Evolutionary conservation across 805 yeast genomes (phyloP).

Genomic region (Pichia pseudocactophila): DNA sequence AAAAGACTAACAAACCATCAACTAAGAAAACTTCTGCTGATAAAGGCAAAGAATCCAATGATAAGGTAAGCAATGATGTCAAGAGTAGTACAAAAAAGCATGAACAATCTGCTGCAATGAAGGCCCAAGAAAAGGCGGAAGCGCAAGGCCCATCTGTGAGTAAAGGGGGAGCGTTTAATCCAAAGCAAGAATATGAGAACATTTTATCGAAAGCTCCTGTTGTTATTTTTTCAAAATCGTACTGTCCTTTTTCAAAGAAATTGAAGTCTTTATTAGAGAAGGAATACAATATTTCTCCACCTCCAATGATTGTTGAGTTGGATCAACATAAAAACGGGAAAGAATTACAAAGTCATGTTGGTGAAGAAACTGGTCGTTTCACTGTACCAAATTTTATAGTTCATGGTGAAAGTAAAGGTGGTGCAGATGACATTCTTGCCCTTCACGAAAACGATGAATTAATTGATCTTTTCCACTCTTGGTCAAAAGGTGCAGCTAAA

Average conservation of each 20-base stretch:
- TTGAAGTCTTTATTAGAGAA: conserved; percentile 58
- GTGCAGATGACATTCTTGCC: conserved; percentile 69
- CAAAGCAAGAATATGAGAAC: conserved; percentile 44
- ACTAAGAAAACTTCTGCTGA: not conserved
- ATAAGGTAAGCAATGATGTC: not conserved
- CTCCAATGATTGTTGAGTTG: conserved; percentile 67
- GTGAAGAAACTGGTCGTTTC: conserved; percentile 57
- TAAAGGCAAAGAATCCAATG: not conserved
- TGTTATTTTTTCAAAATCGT: conserved; percentile 49
- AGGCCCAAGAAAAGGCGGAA: conserved; percentile 9
- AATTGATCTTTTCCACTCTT: conserved; percentile 40
- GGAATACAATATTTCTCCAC: conserved; percentile 64
- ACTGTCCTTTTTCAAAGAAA: conserved; percentile 69
- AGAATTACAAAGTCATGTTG: conserved; percentile 66
- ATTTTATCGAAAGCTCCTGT: conserved; percentile 59
- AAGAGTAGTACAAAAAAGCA: not conserved
- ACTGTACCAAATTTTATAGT: conserved; percentile 90
- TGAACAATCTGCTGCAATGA: not conserved
- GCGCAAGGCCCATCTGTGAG: conserved; percentile 3
- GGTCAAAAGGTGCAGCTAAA: conserved; percentile 51
- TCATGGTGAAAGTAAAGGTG: conserved; percentile 73
- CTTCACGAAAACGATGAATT: conserved; percentile 53
- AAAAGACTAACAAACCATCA: not conserved
- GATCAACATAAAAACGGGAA: conserved; percentile 73
- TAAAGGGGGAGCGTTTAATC: conserved; percentile 30